Conservation (phyloP, 192 early-diverging fungal genomes). For the Entomortierella beljakovae region DNA sequence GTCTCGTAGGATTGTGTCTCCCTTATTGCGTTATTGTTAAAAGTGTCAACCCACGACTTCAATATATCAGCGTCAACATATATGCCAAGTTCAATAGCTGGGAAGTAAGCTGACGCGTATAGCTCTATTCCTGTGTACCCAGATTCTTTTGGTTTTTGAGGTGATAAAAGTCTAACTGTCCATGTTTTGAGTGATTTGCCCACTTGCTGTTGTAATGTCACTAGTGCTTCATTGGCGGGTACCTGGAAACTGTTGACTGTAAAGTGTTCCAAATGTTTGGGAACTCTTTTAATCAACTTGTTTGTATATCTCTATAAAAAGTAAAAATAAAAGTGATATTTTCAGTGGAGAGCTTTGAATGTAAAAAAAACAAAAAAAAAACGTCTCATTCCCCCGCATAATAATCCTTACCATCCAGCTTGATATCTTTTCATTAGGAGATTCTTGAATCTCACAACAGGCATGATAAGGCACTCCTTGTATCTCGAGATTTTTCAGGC, state of each 20-base stretch:
- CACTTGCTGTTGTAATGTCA: conserved; percentile 3
- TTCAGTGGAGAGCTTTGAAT: no score
- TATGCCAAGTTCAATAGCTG: no score
- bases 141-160: conserved; percentile 11
- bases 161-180: conserved; percentile 27
- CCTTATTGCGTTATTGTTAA: neutral
- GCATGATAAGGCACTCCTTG: conserved; percentile 32
- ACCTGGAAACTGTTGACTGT: conserved; percentile 21
- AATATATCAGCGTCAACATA: no score
- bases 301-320: conserved; percentile 23
- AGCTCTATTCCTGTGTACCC: conserved; percentile 9
- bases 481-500: conserved; percentile 13
- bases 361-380: neutral
- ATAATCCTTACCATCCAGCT: conserved; percentile 31
- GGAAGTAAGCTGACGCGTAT: no score
- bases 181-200: conserved; percentile 21
- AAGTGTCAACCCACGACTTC: neutral
- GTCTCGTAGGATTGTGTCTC: conserved; percentile 15
- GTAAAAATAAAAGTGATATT: no score
- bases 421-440: conserved; percentile 1
- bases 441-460: conserved; percentile 22
- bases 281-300: conserved; percentile 16
- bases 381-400: no score
- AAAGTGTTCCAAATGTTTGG: conserved; percentile 15
- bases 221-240: conserved; percentile 5